Conservation (phyloP, 2,329 filamentous ascomycete species). For the Cercospora zeina region DNA sequence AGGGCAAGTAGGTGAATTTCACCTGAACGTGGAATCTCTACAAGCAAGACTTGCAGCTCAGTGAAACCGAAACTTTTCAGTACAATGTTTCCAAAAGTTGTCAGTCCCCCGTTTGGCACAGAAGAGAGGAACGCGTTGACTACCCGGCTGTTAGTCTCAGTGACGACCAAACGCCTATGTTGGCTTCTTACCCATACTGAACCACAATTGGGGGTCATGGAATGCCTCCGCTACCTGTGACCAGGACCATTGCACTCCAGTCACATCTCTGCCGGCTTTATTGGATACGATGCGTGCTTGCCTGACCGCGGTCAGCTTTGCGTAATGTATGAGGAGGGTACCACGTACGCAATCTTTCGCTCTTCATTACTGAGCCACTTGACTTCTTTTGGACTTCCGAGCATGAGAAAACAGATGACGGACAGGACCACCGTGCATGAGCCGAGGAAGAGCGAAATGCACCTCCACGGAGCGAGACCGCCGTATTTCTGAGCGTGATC, state of each 20-base stretch:
- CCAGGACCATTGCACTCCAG: conserved; percentile 37
- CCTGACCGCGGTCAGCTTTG: conserved; percentile 14
- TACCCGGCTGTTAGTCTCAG: background rate
- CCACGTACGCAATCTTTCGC: conserved; percentile 32
- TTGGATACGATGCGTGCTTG: conserved; percentile 36
- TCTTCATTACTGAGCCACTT: conserved; percentile 35
- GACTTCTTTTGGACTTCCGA: conserved; percentile 37
- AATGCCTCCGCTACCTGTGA: conserved; percentile 35
- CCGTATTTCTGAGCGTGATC: conserved; percentile 31
- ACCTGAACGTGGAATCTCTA: conserved; percentile 39
- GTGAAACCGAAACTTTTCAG: conserved; percentile 35
- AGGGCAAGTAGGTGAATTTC: background rate
- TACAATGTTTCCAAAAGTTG: conserved; percentile 35
- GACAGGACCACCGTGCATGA: conserved; percentile 32
- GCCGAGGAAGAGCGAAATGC: conserved; percentile 37
- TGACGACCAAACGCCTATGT: background rate
- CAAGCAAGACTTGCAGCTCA: conserved; percentile 40
- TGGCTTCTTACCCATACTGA: conserved; percentile 27
- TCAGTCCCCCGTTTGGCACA: conserved; percentile 36
- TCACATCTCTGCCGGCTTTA: conserved; percentile 37
- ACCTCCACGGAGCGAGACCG: conserved; percentile 35
- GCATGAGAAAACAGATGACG: conserved; percentile 34
- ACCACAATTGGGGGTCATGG: conserved; percentile 35
- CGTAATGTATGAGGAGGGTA: background rate
- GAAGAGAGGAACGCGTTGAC: conserved; percentile 36